Percentiles rank a stretch among this genome's conserved stretches.
Conservation (phyloP, 441 rosid genomes). For the Pelargonium australe region DNA sequence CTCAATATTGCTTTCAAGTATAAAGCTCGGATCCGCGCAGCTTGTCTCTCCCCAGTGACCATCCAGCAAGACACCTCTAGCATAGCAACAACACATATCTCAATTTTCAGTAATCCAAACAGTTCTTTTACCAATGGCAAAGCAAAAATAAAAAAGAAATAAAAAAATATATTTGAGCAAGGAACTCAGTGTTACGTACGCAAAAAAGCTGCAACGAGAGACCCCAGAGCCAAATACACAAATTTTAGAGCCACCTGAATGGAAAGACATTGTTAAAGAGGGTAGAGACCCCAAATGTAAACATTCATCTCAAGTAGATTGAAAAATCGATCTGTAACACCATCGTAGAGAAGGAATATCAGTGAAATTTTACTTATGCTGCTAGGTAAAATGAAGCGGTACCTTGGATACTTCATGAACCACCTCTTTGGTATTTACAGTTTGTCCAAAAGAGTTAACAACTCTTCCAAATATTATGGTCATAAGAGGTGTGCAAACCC, state of each 20-base stretch:
- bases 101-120: background rate
- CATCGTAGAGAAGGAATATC: too few relatives aligned
- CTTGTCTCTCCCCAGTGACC: constrained; percentile 80
- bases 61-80: constrained; percentile 85
- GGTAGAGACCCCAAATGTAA: background rate
- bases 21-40: constrained; percentile 52
- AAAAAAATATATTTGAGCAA: background rate
- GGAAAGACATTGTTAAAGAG: background rate
- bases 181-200: constrained; percentile 42
- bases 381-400: background rate
- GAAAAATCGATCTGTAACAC: too few relatives aligned
- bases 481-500: constrained; percentile 44
- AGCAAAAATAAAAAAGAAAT: background rate
- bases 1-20: constrained; percentile 67
- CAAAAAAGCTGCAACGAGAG: constrained; percentile 51
- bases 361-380: too few relatives aligned
- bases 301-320: too few relatives aligned
- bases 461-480: constrained; percentile 56
- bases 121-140: background rate
- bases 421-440: constrained; percentile 30
- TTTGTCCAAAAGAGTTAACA: constrained; percentile 49
- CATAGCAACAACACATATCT: constrained; percentile 2
- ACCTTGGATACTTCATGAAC: constrained; percentile 46
- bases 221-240: constrained; percentile 45
- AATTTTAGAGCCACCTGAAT: constrained; percentile 47